A percentile compares a stretch with the other conserved stretches of the same genome.
Conservation (phyloP, 2,329 filamentous ascomycete species). For the Colletotrichum simmondsii region DNA sequence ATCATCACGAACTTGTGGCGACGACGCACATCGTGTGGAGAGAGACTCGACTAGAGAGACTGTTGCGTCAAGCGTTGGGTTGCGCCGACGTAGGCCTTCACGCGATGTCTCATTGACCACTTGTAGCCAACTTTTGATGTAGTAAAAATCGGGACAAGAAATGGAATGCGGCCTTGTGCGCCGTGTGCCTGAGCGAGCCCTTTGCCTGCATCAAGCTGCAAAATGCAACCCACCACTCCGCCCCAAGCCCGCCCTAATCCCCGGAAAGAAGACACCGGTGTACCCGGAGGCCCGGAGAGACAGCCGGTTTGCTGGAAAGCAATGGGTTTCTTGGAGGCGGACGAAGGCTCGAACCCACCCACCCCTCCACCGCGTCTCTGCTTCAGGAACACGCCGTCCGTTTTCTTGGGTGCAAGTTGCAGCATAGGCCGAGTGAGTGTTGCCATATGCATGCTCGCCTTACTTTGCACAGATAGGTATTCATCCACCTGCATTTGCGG, state of each 20-base stretch:
- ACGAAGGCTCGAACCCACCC: background rate
- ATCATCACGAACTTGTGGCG: constrained; percentile 22
- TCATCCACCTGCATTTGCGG: background rate
- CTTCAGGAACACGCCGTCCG: constrained; percentile 15
- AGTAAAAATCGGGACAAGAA: background rate
- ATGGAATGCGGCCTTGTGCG: background rate
- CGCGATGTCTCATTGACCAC: background rate
- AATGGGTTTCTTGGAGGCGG: background rate
- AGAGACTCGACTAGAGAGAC: background rate
- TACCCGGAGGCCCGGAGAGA: constrained; percentile 29
- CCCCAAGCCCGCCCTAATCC: constrained; percentile 16
- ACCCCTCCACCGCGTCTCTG: background rate
- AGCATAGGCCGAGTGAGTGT: background rate
- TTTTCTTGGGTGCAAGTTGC: background rate
- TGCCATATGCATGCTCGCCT: constrained; percentile 4
- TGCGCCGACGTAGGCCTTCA: background rate
- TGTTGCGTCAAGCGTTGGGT: background rate
- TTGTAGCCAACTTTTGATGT: background rate
- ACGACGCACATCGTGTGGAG: constrained; percentile 2
- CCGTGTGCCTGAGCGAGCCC: background rate
- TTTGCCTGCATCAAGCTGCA: background rate
- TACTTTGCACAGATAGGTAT: background rate
- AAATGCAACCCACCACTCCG: constrained; percentile 12
- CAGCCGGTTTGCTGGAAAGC: constrained; percentile 30
- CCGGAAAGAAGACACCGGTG: constrained; percentile 18